Evolutionary conservation across 768 basidiomycete species (phyloP).

Genomic region (Leccinum boreale): DNA sequence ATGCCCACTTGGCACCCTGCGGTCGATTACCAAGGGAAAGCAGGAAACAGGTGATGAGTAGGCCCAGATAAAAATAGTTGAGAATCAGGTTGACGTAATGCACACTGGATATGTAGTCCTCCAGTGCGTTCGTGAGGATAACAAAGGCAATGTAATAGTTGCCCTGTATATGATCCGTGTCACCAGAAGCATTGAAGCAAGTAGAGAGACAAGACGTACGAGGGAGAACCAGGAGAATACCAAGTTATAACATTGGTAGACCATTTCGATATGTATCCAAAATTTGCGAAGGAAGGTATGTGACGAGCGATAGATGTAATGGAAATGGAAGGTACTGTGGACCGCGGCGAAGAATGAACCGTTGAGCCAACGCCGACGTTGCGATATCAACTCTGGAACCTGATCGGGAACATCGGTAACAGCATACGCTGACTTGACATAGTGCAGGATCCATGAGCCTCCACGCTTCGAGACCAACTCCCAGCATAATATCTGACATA

Average conservation of each 20-base stretch:
- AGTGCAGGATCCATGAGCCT: conserved; percentile 89
- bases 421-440: conserved; percentile 92
- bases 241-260: conserved; percentile 88
- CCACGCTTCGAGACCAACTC: conserved; percentile 95
- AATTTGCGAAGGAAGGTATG: conserved; percentile 81
- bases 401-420: conserved; percentile 93
- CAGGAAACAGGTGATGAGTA: conserved; percentile 85
- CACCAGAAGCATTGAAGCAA: neutral
- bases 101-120: conserved; percentile 58
- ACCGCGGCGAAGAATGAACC: conserved; percentile 98
- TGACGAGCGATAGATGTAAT: conserved; percentile 90
- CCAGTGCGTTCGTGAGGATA: conserved; percentile 73
- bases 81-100: conserved; percentile 73
- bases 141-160: conserved; percentile 91
- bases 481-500: conserved; percentile 84
- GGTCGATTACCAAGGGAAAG: conserved; percentile 89
- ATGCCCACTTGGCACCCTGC: conserved; percentile 85
- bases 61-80: conserved; percentile 83
- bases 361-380: conserved; percentile 95
- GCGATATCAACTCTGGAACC: conserved; percentile 92
- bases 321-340: conserved; percentile 89
- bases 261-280: conserved; percentile 92
- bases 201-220: conserved; percentile 37
- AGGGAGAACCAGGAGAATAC: conserved; percentile 92
- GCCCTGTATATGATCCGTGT: conserved; percentile 42